Conservation (phyloP, 2,329 filamentous ascomycete species). For the Verticillium tricorpus region DNA sequence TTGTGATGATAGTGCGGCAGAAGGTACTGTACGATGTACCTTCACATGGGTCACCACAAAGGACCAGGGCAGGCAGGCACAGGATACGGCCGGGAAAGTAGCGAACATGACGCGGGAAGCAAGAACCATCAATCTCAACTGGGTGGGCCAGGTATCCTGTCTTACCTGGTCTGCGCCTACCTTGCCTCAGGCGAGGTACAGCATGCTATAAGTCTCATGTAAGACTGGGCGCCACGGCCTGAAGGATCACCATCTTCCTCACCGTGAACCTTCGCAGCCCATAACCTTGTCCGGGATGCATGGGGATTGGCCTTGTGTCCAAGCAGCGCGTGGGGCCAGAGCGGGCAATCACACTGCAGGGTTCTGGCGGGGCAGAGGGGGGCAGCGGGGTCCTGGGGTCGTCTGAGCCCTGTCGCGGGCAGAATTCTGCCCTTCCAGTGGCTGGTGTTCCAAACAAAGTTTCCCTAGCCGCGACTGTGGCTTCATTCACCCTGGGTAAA, state of each 20-base stretch:
- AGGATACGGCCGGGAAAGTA: neutral
- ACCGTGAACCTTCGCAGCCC: neutral
- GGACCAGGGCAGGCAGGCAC: too few relatives aligned
- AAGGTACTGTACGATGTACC: neutral
- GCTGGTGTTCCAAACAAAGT: neutral
- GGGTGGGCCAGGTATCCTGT: too few relatives aligned
- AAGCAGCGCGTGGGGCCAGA: neutral
- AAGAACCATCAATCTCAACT: neutral
- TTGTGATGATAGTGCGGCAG: neutral
- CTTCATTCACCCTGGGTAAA: neutral
- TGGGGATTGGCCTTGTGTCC: neutral
- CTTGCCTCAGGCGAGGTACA: too few relatives aligned
- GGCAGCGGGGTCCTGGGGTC: neutral
- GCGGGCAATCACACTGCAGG: neutral
- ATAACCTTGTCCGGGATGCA: neutral
- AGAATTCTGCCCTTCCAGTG: neutral
- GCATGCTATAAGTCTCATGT: too few relatives aligned
- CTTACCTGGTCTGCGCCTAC: too few relatives aligned
- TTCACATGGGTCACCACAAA: neutral
- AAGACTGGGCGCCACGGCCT: too few relatives aligned
- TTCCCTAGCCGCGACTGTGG: neutral
- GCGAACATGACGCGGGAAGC: neutral
- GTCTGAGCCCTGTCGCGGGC: neutral
- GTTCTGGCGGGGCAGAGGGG: neutral
- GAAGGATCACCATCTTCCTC: too few relatives aligned